Evolutionary conservation across 805 yeast species (phyloP).

Genomic region (Candida maesae): DNA sequence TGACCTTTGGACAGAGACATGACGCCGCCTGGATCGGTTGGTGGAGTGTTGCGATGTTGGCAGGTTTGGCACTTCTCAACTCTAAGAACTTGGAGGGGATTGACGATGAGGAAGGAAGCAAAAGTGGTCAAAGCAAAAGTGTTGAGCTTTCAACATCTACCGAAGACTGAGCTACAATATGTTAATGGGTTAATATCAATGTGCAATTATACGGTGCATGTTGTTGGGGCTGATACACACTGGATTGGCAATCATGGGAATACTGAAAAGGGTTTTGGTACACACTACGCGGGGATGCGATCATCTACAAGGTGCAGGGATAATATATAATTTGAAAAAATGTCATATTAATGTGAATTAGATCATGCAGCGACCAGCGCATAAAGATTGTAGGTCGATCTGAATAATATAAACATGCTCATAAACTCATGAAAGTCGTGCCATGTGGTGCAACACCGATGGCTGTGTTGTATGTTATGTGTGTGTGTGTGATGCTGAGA

Average conservation of each 20-base stretch:
- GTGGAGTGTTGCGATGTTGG: slow-evolving; percentile 9
- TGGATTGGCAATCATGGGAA: no score
- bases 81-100: slow-evolving; percentile 5
- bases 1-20: slow-evolving; percentile 5
- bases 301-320: no score
- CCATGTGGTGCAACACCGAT: neutral
- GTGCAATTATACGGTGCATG: neutral
- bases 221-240: no score
- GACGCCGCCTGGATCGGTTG: slow-evolving; percentile 9
- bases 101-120: slow-evolving; percentile 2
- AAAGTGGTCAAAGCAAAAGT: neutral
- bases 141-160: neutral
- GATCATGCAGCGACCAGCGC: no score
- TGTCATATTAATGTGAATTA: no score
- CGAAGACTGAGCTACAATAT: no score
- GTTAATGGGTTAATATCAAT: no score
- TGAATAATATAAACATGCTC: slow-evolving; percentile 7
- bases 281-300: no score
- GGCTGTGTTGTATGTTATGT: no score
- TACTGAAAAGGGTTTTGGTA: no score
- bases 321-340: no score
- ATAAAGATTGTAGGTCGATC: no score
- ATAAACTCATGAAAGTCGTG: slow-evolving; percentile 9
- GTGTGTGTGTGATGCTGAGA: neutral
- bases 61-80: slow-evolving; percentile 1